phyloP scores from a whole-genome alignment of 495 filamentous ascomycete genomes.

The Monascus purpureus region DNA sequence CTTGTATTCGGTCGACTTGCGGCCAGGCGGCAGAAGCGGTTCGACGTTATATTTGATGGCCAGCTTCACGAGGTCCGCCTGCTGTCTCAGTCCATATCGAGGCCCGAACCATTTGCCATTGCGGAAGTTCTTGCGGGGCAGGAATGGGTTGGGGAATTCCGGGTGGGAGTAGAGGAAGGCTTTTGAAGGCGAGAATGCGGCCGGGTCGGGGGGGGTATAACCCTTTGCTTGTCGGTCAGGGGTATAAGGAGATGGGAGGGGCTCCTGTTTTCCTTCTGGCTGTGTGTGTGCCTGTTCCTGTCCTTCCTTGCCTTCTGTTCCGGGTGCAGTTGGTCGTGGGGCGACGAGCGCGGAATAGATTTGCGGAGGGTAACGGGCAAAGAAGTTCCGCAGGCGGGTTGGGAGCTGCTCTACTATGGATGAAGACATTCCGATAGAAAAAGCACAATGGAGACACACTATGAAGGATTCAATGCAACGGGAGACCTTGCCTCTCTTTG shows the following conservation, averaged over 20 bases:
- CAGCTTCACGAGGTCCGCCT: slow-evolving; percentile 85
- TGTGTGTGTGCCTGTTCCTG: slow-evolving; percentile 8
- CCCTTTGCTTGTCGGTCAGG: slow-evolving; percentile 32
- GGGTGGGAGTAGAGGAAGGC: slow-evolving; percentile 22
- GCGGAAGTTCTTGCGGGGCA: slow-evolving; percentile 49
- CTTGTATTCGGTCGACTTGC: slow-evolving; percentile 61
- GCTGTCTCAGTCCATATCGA: slow-evolving; percentile 64
- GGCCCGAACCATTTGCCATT: slow-evolving; percentile 72
- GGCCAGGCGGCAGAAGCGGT: slow-evolving; percentile 61
- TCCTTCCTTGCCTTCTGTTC: slow-evolving; percentile 10
- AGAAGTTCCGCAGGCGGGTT: slow-evolving; percentile 66
- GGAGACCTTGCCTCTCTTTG: too few species aligned
- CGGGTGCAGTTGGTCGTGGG: slow-evolving; percentile 23
- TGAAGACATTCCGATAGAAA: too few species aligned
- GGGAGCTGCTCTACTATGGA: slow-evolving; percentile 33
- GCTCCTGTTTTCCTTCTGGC: slow-evolving; percentile 13
- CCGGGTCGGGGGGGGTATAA: slow-evolving; percentile 19
- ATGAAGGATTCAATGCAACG: too few species aligned
- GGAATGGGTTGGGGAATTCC: slow-evolving; percentile 57
- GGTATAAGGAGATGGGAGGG: slow-evolving; percentile 33
- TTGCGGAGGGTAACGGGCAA: slow-evolving; percentile 72
- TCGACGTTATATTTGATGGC: slow-evolving; percentile 71
- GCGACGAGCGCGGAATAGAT: slow-evolving; percentile 25
- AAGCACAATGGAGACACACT: too few species aligned
- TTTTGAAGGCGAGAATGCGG: slow-evolving; percentile 17